Conservation (phyloP, 2,329 filamentous ascomycete species). For the Nothophoma quercina region DNA sequence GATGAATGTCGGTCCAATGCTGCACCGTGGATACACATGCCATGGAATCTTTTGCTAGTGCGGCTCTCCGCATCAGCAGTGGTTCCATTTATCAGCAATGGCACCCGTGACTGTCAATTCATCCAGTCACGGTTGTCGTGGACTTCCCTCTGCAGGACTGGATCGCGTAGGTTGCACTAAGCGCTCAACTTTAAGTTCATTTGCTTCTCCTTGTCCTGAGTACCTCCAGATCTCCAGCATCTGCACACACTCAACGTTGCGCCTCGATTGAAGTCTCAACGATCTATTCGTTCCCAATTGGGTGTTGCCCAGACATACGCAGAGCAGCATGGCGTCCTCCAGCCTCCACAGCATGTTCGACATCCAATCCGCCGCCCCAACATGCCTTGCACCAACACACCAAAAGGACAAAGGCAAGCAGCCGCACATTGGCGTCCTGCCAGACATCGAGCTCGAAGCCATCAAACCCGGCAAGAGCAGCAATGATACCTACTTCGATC, state of each 20-base stretch:
- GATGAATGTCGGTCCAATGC: conserved; percentile 16
- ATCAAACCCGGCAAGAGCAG: conserved; percentile 27
- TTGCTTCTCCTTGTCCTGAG: not conserved
- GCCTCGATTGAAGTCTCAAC: not conserved
- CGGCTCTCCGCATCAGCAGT: conserved; percentile 12
- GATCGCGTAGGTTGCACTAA: not conserved
- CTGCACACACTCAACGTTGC: not conserved
- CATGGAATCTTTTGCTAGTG: conserved; percentile 12
- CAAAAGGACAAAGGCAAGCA: conserved; percentile 33
- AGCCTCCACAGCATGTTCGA: conserved; percentile 52
- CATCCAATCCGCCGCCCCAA: conserved; percentile 48
- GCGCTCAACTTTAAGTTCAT: not conserved
- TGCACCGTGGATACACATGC: conserved; percentile 1
- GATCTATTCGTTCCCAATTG: no score
- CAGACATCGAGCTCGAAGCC: conserved; percentile 47
- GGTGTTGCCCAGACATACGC: not conserved
- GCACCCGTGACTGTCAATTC: conserved; percentile 11
- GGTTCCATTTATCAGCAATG: conserved; percentile 37
- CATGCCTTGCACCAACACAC: conserved; percentile 50
- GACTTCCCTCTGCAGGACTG: not conserved
- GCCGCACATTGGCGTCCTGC: conserved; percentile 27
- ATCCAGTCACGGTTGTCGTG: conserved; percentile 19
- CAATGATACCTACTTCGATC: conserved; percentile 21
- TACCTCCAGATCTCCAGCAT: no score
- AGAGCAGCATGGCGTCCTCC: conserved; percentile 45